These are phyloP conservation scores for barley (Hordeum vulgare) DNA, from an alignment of 176 grass and related monocot species.

Conservation along the genomic window DNA sequence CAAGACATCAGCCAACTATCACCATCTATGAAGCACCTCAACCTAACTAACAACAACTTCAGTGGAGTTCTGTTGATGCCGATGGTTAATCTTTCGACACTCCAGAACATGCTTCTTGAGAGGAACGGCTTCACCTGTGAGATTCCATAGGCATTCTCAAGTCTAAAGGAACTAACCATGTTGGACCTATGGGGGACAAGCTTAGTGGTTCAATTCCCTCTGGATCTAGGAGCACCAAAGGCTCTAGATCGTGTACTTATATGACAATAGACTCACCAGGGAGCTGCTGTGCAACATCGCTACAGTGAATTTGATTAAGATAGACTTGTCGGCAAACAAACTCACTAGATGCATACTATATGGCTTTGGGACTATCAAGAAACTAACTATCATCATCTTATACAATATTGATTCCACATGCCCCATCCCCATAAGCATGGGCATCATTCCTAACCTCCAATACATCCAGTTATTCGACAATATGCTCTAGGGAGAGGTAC, in stretches of 20 bases:
- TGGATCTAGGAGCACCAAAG: slow-evolving; percentile 37
- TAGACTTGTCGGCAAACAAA: slow-evolving; percentile 36
- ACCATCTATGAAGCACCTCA: neutral
- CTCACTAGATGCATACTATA: slow-evolving; percentile 37
- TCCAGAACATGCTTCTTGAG: neutral
- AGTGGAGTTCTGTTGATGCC: neutral
- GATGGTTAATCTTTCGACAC: neutral
- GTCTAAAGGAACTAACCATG: slow-evolving; percentile 15
- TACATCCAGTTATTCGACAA: slow-evolving; percentile 43
- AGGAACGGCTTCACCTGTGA: neutral
- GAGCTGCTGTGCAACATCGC: slow-evolving; percentile 2
- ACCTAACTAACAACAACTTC: neutral
- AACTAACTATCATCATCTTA: slow-evolving; percentile 21
- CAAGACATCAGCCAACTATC: neutral
- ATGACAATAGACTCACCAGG: slow-evolving; percentile 14
- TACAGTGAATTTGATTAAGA: neutral
- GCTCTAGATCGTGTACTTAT: slow-evolving; percentile 15
- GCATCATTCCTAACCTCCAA: neutral
- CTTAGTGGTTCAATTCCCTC: slow-evolving; percentile 30
- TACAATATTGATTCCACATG: slow-evolving; percentile 32
- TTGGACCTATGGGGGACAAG: neutral
- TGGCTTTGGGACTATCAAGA: slow-evolving; percentile 19
- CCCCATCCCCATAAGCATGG: no score
- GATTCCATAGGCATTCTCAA: slow-evolving; percentile 22
- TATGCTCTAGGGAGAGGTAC: slow-evolving; percentile 31